These are phyloP conservation scores for Rhizopogon salebrosus DNA, from an alignment of 768 basidiomycete species.

Conservation along the genomic window DNA sequence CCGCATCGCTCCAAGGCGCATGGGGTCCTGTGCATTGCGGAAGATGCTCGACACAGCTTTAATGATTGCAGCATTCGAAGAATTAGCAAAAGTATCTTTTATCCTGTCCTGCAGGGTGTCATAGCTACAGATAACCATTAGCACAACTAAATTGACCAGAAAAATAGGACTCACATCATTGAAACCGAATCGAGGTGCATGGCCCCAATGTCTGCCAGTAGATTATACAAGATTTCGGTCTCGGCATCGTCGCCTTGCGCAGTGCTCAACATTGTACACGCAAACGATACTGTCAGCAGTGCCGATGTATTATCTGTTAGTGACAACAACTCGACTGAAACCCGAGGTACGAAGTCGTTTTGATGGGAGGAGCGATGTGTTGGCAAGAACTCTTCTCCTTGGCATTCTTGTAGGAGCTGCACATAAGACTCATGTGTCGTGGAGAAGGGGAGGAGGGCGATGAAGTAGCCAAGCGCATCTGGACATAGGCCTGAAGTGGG, in stretches of 20 bases:
- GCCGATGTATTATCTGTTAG: constrained; percentile 59
- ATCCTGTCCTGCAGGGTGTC: constrained; percentile 73
- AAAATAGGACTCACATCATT: constrained; percentile 54
- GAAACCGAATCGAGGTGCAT: constrained; percentile 68
- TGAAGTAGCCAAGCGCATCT: constrained; percentile 72
- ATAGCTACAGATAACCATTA: constrained; percentile 41
- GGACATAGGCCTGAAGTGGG: constrained; percentile 41
- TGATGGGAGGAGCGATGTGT: constrained; percentile 34
- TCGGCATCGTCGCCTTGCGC: constrained; percentile 80
- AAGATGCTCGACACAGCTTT: constrained; percentile 72
- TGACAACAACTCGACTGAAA: constrained; percentile 56
- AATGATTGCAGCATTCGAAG: constrained; percentile 68
- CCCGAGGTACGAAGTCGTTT: constrained; percentile 42
- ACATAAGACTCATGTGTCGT: constrained; percentile 52
- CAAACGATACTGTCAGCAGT: constrained; percentile 69
- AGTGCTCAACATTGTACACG: constrained; percentile 66
- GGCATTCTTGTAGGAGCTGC: constrained; percentile 58
- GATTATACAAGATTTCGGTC: constrained; percentile 70
- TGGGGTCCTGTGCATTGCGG: constrained; percentile 57
- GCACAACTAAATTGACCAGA: neutral
- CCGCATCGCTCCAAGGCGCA: constrained; percentile 34
- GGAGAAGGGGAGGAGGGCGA: constrained; percentile 70
- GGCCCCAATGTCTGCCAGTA: constrained; percentile 67
- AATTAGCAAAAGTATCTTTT: constrained; percentile 64
- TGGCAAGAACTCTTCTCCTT: constrained; percentile 43